Conservation (phyloP, 179 eudicot genomes). For the Silene vulgaris region DNA sequence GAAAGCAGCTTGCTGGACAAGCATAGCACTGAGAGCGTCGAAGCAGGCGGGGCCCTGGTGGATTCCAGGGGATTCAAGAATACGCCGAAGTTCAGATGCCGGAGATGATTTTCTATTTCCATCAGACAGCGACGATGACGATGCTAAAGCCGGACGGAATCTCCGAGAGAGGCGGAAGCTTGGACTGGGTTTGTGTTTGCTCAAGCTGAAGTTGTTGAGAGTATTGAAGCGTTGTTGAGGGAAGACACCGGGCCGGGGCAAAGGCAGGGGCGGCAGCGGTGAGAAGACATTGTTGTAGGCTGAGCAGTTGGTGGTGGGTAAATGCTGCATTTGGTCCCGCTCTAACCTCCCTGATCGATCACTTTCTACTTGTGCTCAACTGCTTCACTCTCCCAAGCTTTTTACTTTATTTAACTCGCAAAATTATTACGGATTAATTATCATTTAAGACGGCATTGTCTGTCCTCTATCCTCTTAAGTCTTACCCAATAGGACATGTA, state of each 20-base stretch:
- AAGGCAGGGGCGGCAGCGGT: background rate
- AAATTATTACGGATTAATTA: too few species aligned
- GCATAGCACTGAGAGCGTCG: slow-evolving; percentile 87
- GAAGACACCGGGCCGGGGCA: too few species aligned
- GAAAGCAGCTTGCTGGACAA: slow-evolving; percentile 67
- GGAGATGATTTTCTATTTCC: slow-evolving; percentile 29
- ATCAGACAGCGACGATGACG: background rate
- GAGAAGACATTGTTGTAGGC: slow-evolving; percentile 2
- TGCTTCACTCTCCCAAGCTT: too few species aligned
- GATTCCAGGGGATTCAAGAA: slow-evolving; percentile 61
- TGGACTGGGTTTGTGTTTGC: background rate
- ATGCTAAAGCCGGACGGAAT: background rate
- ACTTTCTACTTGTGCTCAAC: too few species aligned
- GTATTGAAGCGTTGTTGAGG: background rate
- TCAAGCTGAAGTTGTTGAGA: background rate
- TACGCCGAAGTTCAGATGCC: slow-evolving; percentile 44
- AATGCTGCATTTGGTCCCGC: background rate
- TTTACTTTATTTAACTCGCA: too few species aligned
- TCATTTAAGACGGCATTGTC: too few species aligned
- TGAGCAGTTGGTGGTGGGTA: background rate
- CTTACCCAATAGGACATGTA: too few species aligned
- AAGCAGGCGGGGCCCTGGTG: slow-evolving; percentile 96
- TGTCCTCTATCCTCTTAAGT: too few species aligned
- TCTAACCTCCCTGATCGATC: too few species aligned
- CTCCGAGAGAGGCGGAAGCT: background rate